These are phyloP conservation scores for Cajanus cajan DNA, from an alignment of 306 rosid species.

Conservation along the genomic window DNA sequence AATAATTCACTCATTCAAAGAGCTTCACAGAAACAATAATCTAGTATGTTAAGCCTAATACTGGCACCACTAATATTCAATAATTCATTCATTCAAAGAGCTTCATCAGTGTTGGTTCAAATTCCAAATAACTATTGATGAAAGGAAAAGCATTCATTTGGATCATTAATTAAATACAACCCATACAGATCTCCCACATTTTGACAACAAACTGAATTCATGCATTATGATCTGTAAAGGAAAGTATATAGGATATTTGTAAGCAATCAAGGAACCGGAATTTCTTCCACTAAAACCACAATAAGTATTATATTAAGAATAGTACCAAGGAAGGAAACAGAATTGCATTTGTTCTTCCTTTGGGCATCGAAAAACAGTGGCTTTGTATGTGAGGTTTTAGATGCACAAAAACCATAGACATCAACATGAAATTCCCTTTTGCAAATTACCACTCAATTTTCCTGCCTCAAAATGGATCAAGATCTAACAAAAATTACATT, in stretches of 20 bases:
- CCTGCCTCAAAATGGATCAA: neutral
- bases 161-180: neutral
- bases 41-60: neutral
- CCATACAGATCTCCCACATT: neutral
- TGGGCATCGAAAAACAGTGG: neutral
- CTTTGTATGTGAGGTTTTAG: neutral
- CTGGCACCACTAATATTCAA: too few relatives aligned
- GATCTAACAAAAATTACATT: neutral
- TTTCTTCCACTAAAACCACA: neutral
- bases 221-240: neutral
- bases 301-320: neutral
- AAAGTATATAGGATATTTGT: neutral
- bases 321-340: neutral
- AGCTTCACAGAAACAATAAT: neutral
- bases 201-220: neutral
- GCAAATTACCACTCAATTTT: neutral
- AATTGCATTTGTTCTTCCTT: neutral
- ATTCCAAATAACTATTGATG: neutral
- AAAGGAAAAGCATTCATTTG: neutral
- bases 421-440: neutral
- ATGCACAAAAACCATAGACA: neutral
- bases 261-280: too few relatives aligned
- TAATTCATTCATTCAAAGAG: too few relatives aligned
- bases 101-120: neutral
- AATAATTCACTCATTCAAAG: neutral